Evolutionary conservation across 2,329 filamentous ascomycete species (phyloP).

Genomic region (Ophiocordyceps camponoti-saundersi): DNA sequence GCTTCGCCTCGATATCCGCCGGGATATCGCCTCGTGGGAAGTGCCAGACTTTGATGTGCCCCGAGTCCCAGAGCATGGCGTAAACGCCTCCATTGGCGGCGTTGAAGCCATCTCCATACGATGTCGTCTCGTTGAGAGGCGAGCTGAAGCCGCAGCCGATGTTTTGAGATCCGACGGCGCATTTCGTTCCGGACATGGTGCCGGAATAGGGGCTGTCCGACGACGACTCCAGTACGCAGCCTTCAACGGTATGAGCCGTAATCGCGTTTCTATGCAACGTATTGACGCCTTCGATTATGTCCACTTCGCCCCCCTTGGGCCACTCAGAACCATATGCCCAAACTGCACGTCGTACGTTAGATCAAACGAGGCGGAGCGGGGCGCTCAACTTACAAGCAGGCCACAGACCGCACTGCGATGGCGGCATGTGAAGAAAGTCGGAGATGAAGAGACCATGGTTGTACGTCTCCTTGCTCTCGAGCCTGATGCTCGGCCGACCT

Average conservation of each 20-base stretch:
- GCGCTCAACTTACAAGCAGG: slow-evolving; percentile 39
- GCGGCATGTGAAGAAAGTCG: slow-evolving; percentile 59
- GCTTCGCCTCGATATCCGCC: slow-evolving; percentile 38
- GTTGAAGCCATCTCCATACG: slow-evolving; percentile 52
- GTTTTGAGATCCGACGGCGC: slow-evolving; percentile 18
- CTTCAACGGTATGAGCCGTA: slow-evolving; percentile 38
- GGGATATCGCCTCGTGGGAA: slow-evolving; percentile 53
- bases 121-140: slow-evolving; percentile 20
- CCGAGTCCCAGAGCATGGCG: slow-evolving; percentile 51
- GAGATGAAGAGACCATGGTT: slow-evolving; percentile 52
- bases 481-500: slow-evolving; percentile 43
- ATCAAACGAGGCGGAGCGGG: not conserved
- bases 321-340: slow-evolving; percentile 39
- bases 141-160: slow-evolving; percentile 28
- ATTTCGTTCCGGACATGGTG: slow-evolving; percentile 14
- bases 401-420: slow-evolving; percentile 54
- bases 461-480: slow-evolving; percentile 48
- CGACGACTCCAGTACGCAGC: slow-evolving; percentile 11
- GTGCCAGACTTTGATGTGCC: slow-evolving; percentile 59
- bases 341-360: slow-evolving; percentile 14
- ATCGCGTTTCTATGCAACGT: slow-evolving; percentile 40
- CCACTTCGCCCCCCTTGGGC: slow-evolving; percentile 48
- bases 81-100: slow-evolving; percentile 49
- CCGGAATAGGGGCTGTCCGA: slow-evolving; percentile 10
- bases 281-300: slow-evolving; percentile 57